Base-by-base conservation (phyloP, 2,329 filamentous ascomycete species). In the Aschersonia sp. region DNA sequence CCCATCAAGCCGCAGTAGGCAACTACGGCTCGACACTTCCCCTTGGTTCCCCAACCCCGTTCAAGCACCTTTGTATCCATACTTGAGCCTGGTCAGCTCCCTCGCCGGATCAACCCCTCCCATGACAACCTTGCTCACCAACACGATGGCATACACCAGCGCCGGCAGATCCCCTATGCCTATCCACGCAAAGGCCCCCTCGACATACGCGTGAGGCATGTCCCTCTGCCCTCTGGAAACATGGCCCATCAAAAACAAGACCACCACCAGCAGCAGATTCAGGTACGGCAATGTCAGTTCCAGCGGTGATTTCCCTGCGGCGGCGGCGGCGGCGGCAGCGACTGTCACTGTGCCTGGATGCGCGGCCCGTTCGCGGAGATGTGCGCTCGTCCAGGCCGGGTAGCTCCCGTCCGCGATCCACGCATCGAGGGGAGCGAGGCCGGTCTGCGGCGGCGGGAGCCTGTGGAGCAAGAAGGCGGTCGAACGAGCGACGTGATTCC, bases 31-130 rank as follows among this genome's bases (percentile, higher is more conserved):
- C 22, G 22, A 22, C 22, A 22, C 22, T 22, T 22, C 22, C 3
- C 22, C 22, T 22, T 22, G 22, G 2, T 22, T 22, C 22, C 22
- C 22, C 22, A 2, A 2, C 2, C 22, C 2, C 22, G 22, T 22
- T 22, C 55, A 84, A 41, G 81, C 82, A 4, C 82, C 81, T 58
- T 83, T 86, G 58, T 78, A 83, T 47, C 72, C 69, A 64, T 86
- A 85, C 59, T 67, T 76, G 56, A 86, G 66, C 47, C 64, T 67
- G 45, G 72, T 67, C 55, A 89, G 62, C 56, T 84, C 83, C 51
- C 68, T 65, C 57, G 77, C 79, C 5, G 84, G 75, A 63, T 88
- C 81, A 7, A 88, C 74, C 44, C 78, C 72, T 4, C 73, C 72
- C 74, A 88, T 80, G 57, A 83, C 70, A 46, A 76, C 64, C 62